Percentiles rank a stretch among this genome's conserved stretches.
phyloP scores from a whole-genome alignment of 1,139 yeast genomes.

The Groenewaldozyma auringiensis region DNA sequence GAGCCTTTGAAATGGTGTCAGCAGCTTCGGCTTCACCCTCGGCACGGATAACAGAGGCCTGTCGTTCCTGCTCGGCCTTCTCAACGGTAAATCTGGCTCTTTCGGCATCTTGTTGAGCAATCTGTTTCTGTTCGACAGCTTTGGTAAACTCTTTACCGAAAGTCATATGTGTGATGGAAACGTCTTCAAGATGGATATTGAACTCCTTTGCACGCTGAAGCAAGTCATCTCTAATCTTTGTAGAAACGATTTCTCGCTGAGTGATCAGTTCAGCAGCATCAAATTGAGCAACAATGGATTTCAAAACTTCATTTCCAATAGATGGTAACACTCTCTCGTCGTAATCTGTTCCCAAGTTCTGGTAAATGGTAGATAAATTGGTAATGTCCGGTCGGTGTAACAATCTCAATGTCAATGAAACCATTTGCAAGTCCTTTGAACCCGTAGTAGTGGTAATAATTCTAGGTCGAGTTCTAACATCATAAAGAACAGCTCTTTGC shows the following conservation, averaged over 20 bases:
- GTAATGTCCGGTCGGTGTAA: conserved; percentile 88
- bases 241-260: conserved; percentile 91
- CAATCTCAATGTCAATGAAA: conserved; percentile 84
- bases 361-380: conserved; percentile 78
- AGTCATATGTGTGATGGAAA: conserved; percentile 95
- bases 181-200: conserved; percentile 89
- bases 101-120: conserved; percentile 99
- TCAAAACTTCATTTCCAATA: conserved; percentile 91
- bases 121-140: conserved; percentile 98
- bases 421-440: conserved; percentile 94
- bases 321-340: conserved; percentile 97
- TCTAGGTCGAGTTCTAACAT: conserved; percentile 88
- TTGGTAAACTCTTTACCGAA: conserved; percentile 96
- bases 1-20: conserved; percentile 87
- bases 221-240: conserved; percentile 81
- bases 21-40: conserved; percentile 99
- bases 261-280: conserved; percentile 98
- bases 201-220: conserved; percentile 81
- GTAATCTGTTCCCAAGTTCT: conserved; percentile 83
- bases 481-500: conserved; percentile 82
- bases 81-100: conserved; percentile 92
- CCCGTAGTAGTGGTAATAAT: conserved; percentile 94
- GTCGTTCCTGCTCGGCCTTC: conserved; percentile 95
- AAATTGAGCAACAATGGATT: conserved; percentile 93
- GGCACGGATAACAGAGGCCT: conserved; percentile 90